Evolutionary conservation across 23 red algal genomes (phyloP).

Genomic region (Pyropia haitanensis): DNA sequence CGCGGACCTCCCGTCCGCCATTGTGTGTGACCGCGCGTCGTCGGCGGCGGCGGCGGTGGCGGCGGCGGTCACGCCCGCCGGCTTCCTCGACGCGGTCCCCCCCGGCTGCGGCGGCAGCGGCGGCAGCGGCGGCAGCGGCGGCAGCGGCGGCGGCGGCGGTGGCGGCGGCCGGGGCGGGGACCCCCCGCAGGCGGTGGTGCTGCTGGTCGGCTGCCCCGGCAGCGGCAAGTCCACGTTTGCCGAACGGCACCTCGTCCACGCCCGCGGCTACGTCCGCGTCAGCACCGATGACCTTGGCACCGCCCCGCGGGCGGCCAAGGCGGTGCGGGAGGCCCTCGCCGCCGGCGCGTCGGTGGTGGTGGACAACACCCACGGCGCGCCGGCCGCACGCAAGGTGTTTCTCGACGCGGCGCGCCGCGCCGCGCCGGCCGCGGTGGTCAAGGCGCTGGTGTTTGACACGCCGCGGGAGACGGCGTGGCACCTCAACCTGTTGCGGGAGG

Average conservation of each 20-base stretch:
- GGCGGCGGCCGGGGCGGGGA: neutral
- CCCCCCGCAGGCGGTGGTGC: slow-evolving; percentile 40
- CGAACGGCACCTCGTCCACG: slow-evolving; percentile 10
- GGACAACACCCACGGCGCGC: slow-evolving; percentile 38
- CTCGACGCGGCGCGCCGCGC: slow-evolving; percentile 27
- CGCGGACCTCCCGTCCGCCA: neutral
- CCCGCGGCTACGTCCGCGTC: slow-evolving; percentile 41
- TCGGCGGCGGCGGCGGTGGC: slow-evolving; percentile 12
- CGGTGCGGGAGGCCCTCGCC: slow-evolving; percentile 12
- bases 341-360: slow-evolving; percentile 29
- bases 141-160: slow-evolving; percentile 1
- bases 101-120: neutral
- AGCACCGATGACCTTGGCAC: slow-evolving; percentile 47
- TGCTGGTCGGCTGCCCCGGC: slow-evolving; percentile 61
- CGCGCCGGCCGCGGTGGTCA: slow-evolving; percentile 6
- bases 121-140: slow-evolving; percentile 4
- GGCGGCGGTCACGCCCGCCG: slow-evolving; percentile 15
- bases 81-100: slow-evolving; percentile 18
- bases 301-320: slow-evolving; percentile 14
- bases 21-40: neutral
- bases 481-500: slow-evolving; percentile 39
- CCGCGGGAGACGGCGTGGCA: slow-evolving; percentile 9
- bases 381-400: slow-evolving; percentile 29
- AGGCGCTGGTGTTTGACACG: slow-evolving; percentile 32
- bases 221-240: slow-evolving; percentile 61